Percentiles rank a stretch among this genome's conserved stretches.
phyloP scores from a whole-genome alignment of 2,329 filamentous ascomycete species.

The Colletotrichum kahawae region DNA sequence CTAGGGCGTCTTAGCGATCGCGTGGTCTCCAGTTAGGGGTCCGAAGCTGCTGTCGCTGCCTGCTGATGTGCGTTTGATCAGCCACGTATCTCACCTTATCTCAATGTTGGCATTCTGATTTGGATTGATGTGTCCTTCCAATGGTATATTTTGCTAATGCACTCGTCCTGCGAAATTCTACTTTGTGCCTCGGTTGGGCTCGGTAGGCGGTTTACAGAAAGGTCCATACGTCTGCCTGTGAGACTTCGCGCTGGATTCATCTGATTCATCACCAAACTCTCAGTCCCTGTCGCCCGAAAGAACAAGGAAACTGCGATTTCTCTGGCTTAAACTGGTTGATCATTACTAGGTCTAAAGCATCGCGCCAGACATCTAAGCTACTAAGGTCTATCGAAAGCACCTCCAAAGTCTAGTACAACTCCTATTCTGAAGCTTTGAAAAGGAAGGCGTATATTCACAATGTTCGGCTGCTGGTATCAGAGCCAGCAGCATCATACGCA shows the following conservation, averaged over 20 bases:
- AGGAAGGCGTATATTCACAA: not conserved
- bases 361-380: not conserved
- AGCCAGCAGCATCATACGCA: conserved; percentile 14
- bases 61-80: not conserved
- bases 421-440: not conserved
- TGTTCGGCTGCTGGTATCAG: not conserved
- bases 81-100: not conserved
- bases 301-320: not conserved
- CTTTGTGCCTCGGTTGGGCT: not conserved
- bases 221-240: not conserved
- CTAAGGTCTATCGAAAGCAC: not conserved
- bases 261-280: not conserved
- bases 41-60: not conserved
- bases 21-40: not conserved
- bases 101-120: not conserved
- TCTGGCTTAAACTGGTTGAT: not conserved
- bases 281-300: not conserved
- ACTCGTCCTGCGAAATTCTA: not conserved
- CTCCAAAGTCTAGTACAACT: not conserved
- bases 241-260: not conserved
- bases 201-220: not conserved
- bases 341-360: not conserved
- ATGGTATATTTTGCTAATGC: not conserved
- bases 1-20: not conserved
- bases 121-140: not conserved